Evolutionary conservation across 176 grass and related monocot species (phyloP), one percentile per base, ranked within the genome.

Genomic region (Elymus sibiricus): DNA sequence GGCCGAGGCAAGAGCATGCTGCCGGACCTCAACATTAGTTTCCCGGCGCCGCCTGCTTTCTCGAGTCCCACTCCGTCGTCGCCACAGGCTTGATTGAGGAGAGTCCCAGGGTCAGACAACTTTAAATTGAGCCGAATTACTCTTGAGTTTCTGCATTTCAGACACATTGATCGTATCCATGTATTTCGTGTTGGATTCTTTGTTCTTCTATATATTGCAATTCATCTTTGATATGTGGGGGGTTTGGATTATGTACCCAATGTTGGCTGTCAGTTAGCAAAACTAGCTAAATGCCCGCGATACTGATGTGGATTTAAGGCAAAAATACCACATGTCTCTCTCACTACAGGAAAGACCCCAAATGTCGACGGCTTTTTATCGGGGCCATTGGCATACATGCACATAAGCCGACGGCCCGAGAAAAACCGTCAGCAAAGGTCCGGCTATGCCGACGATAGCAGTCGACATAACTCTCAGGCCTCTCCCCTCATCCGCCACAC

Each of bases 21-120:
- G 69, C 81, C 64, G 47, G 89, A 87, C 39, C 12, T 87, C 39
- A 76, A 91, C 25, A 88, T 91, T 6, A 87, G 89, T 6, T 90
- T 90, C 76, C 85, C 89, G 16, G 76, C 47, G n/a, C 81, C 76
- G n/a, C 76, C 81, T 65, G 85, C 38, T 67, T 87, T 83, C 27
- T 87, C 85, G 28, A 59, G 17, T 22, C 19, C 55, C 7, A 6
- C 67, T 5, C 37, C 76, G 12, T 44, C 89, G 24, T 84, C 89
- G 47, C 67, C 75, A 24, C 63, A 35, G 22, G 28, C 67, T 37
- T 83, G 28, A 43, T 12, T 5, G 29, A 71, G 53, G 55, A 32
- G 77, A 67, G 11, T 49, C 27, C 4, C 27, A 11, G 62, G 42
- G 42, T 28, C 79, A 81, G 11, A 34, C 62, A 14, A 37, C 7